phyloP scores from a whole-genome alignment of 352 stramenopile genomes.

The Phytophthora fragariaefolia region DNA sequence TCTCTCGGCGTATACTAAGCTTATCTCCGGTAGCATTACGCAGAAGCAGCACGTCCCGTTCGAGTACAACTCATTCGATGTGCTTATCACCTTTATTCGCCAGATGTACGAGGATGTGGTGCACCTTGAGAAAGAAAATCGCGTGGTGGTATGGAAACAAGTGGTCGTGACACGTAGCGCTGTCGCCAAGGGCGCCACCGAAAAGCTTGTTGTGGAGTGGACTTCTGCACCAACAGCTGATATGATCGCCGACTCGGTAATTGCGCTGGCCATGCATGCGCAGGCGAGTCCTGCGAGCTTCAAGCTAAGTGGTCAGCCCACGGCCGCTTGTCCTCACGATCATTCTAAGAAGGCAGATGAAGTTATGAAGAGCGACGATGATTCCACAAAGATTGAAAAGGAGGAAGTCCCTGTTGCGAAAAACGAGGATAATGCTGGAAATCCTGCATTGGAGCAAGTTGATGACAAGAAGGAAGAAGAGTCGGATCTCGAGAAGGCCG shows the following conservation, averaged over 20 bases:
- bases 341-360: slow-evolving; percentile 65
- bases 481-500: slow-evolving; percentile 56
- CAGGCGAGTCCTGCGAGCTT: slow-evolving; percentile 85
- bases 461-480: slow-evolving; percentile 31
- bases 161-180: slow-evolving; percentile 69
- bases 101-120: slow-evolving; percentile 88
- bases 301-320: slow-evolving; percentile 80
- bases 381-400: slow-evolving; percentile 23
- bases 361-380: slow-evolving; percentile 9
- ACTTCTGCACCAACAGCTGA: slow-evolving; percentile 94
- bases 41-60: slow-evolving; percentile 90
- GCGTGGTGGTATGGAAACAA: slow-evolving; percentile 76
- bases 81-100: slow-evolving; percentile 78
- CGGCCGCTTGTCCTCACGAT: slow-evolving; percentile 78
- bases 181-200: slow-evolving; percentile 34
- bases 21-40: slow-evolving; percentile 80
- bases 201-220: slow-evolving; percentile 83
- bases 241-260: slow-evolving; percentile 96
- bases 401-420: slow-evolving; percentile 22
- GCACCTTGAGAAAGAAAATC: slow-evolving; percentile 57
- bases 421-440: slow-evolving; percentile 20
- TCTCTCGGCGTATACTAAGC: slow-evolving; percentile 86
- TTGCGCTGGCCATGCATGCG: slow-evolving; percentile 95
- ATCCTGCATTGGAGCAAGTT: slow-evolving; percentile 21
- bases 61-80: slow-evolving; percentile 78